Evolutionary conservation across 192 early-diverging fungal genomes (phyloP), one percentile per base, ranked within the genome.

Genomic region (Chytriomyces sp.): DNA sequence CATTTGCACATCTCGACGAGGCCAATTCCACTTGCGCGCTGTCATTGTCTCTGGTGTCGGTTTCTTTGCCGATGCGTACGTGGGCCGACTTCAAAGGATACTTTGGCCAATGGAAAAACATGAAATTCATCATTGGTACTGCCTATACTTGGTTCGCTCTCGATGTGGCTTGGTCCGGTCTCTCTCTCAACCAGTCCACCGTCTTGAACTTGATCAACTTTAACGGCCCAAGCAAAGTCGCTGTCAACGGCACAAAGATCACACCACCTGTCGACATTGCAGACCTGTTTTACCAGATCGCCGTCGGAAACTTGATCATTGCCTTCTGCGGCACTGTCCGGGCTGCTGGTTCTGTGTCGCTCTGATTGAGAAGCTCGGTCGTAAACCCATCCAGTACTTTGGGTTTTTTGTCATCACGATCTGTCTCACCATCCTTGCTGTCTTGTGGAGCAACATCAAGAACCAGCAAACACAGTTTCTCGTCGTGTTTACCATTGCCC

Each of bases 341-440:
- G 97, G 97, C 53, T 99, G 97, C 91, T 96, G 93, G 94, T 86
- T 99, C 80, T 85, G 93, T 2, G 95, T 99, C 76, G 92, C 93
- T 70, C 84, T 91, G n/a, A 93, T 99, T 46, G 97, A 99, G 68
- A 82, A 81, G 69, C 76, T 94, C 46, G 97, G 97, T 75, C 93
- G 97, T 78, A 96, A 94, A 80, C 81, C 80, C 18, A 99, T 99
- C 69, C 96, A 97, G 80, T 91, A 95, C 76, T 85, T 92, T 80
- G 97, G 97, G 67, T 98, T 97, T 81, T 86, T 60, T 9, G 83
- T 92, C 76, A 84, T 94, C 61, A 89, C 92, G 23, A 80, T 95
- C 23, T 80, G 94, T 76, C 95, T 95, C 76, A 78, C 89, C 64
- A 69, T 87, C 59, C 72, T 89, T 46, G 79, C 81, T 59, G 78